These are phyloP conservation scores for Metschnikowia bowlesiae DNA, from an alignment of 805 yeast species.

Conservation along the genomic window DNA sequence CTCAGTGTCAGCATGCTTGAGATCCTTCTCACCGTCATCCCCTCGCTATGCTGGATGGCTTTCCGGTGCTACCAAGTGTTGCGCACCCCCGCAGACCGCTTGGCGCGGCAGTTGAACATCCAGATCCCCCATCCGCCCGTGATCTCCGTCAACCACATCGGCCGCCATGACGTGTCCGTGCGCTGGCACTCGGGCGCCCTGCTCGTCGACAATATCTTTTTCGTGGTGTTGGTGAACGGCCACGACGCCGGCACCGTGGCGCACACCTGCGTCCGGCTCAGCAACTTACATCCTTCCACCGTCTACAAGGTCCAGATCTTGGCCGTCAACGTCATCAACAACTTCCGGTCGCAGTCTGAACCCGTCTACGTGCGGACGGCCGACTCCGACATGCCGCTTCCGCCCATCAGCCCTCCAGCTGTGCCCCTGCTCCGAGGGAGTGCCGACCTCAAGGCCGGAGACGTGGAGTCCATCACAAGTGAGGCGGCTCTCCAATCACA, in stretches of 20 bases:
- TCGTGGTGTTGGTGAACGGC: conserved; percentile 31
- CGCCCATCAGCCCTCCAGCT: background rate
- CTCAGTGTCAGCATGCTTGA: conserved; percentile 23
- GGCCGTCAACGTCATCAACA: conserved; percentile 33
- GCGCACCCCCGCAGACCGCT: conserved; percentile 43
- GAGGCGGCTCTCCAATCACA: background rate
- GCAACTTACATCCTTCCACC: conserved; percentile 23
- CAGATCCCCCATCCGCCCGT: conserved; percentile 54
- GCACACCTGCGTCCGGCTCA: conserved; percentile 32
- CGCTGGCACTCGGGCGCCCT: conserved; percentile 42
- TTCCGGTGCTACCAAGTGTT: conserved; percentile 36
- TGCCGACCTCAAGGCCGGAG: background rate
- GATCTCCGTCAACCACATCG: conserved; percentile 52
- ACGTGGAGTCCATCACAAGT: background rate
- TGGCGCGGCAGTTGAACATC: conserved; percentile 44
- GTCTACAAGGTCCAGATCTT: conserved; percentile 34
- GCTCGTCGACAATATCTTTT: conserved; percentile 24
- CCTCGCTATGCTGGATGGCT: conserved; percentile 37
- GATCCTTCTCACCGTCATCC: conserved; percentile 28
- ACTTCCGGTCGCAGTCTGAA: conserved; percentile 30
- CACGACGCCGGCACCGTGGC: conserved; percentile 34
- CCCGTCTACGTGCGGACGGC: conserved; percentile 31
- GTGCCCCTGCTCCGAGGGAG: background rate
- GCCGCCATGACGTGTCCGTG: conserved; percentile 40
- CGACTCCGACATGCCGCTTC: background rate